These are phyloP conservation scores for Botryotinia globosa DNA, from an alignment of 2,329 filamentous ascomycete species.

Conservation along the genomic window DNA sequence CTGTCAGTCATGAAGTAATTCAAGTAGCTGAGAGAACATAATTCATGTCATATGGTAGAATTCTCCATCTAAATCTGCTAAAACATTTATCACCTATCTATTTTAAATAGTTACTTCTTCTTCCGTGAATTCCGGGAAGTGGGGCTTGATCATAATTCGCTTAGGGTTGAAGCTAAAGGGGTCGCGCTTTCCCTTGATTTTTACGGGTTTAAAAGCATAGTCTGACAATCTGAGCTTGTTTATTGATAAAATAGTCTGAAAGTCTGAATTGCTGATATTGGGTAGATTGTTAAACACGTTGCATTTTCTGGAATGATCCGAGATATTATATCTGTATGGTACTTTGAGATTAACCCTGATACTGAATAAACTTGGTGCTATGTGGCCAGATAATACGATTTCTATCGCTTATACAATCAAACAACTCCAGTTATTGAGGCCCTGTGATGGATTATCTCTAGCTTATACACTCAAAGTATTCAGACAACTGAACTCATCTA, in stretches of 20 bases:
- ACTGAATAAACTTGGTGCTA: background rate
- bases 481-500: background rate
- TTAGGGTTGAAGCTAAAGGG: background rate
- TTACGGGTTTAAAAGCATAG: background rate
- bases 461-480: background rate
- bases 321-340: background rate
- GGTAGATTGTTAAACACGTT: background rate
- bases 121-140: background rate
- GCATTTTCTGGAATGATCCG: background rate
- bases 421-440: rapidly evolving
- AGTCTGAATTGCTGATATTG: too few relatives aligned
- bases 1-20: background rate
- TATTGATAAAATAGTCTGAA: background rate
- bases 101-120: background rate
- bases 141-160: background rate
- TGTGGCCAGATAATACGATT: background rate
- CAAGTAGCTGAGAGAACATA: background rate
- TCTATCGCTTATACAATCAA: background rate
- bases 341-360: background rate
- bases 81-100: background rate
- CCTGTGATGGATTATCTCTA: rapidly evolving
- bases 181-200: background rate
- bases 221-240: background rate
- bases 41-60: background rate
- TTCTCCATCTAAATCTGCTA: rapidly evolving